Evolutionary conservation across 129 eudicot genomes (phyloP).

Genomic region (Lonicera japonica): DNA sequence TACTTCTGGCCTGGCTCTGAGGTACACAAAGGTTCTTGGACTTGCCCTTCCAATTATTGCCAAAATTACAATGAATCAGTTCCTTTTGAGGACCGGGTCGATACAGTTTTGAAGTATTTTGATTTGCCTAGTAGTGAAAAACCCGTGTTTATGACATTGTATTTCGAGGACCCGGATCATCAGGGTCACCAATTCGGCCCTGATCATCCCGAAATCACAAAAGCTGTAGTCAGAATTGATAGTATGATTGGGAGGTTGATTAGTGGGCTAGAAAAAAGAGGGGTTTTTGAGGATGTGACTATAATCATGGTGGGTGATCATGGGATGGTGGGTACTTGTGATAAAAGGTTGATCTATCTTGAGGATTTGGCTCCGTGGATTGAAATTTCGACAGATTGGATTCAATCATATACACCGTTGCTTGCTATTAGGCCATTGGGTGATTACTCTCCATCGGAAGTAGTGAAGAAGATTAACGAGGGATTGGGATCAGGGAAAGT

Average conservation of each 20-base stretch:
- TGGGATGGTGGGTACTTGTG: slow-evolving; percentile 36
- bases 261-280: neutral
- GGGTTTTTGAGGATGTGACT: slow-evolving; percentile 26
- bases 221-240: neutral
- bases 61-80: slow-evolving; percentile 18
- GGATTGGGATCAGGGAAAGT: neutral
- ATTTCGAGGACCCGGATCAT: neutral
- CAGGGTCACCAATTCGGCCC: neutral
- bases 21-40: slow-evolving; percentile 21
- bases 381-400: slow-evolving; percentile 20
- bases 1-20: slow-evolving; percentile 37
- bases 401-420: slow-evolving; percentile 1
- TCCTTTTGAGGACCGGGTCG: slow-evolving; percentile 28
- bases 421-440: neutral
- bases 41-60: neutral
- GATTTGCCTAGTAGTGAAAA: slow-evolving; percentile 18
- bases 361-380: slow-evolving; percentile 27
- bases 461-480: neutral
- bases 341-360: slow-evolving; percentile 19
- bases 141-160: slow-evolving; percentile 15
- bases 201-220: neutral
- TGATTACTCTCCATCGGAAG: neutral
- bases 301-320: slow-evolving; percentile 29
- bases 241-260: neutral
- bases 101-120: slow-evolving; percentile 21